Percentiles rank a stretch among this genome's conserved stretches.
Conservation (phyloP, 2,329 filamentous ascomycete species). For the Calonectria ilicicola region DNA sequence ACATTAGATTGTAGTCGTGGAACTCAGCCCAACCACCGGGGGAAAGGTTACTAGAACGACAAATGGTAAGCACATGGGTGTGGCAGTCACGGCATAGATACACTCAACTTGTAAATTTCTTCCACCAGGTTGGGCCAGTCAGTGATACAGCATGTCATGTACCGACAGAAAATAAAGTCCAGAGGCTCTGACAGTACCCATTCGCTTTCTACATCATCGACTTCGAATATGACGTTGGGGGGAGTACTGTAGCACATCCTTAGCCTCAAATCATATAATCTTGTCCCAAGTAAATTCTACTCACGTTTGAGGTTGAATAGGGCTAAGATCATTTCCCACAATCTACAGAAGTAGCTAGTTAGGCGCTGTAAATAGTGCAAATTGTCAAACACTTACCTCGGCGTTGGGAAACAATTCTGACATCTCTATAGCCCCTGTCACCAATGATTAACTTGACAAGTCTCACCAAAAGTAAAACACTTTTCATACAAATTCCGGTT, state of each 20-base stretch:
- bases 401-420: neutral
- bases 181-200: conserved; percentile 45
- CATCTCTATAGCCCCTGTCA: neutral
- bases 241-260: neutral
- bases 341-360: neutral
- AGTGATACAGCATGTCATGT: conserved; percentile 44
- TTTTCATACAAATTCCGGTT: neutral
- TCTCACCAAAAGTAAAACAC: fast-evolving
- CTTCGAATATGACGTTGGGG: neutral
- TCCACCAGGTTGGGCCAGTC: conserved; percentile 45
- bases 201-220: conserved; percentile 50
- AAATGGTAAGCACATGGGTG: neutral
- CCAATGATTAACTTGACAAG: neutral
- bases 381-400: neutral
- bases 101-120: conserved; percentile 36
- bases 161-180: conserved; percentile 51
- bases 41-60: conserved; percentile 37
- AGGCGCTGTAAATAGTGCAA: neutral
- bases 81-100: fast-evolving
- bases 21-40: conserved; percentile 52
- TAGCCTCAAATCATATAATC: neutral
- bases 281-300: neutral
- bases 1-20: conserved; percentile 42
- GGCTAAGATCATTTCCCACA: neutral
- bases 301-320: neutral